Evolutionary conservation across 148 eudicot genomes (phyloP).

Genomic region (Vaccinium macrocarpon): DNA sequence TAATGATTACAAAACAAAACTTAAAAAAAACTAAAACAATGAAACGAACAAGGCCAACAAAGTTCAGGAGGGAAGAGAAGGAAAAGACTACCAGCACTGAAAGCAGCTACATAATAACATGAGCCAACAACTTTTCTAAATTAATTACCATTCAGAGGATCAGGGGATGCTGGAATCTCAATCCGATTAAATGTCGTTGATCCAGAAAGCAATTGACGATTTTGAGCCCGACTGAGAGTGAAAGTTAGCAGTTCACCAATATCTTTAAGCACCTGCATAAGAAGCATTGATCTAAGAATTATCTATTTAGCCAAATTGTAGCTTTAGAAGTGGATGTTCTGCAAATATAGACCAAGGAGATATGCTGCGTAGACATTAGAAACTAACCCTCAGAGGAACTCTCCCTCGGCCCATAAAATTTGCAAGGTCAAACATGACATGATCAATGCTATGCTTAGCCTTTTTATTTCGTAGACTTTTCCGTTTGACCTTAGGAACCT

Average conservation of each 20-base stretch:
- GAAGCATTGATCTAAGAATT: not conserved
- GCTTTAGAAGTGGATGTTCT: not conserved
- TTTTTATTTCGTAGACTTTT: constrained; percentile 39
- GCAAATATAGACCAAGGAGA: not conserved
- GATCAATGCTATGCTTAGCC: constrained; percentile 52
- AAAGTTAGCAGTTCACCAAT: constrained; percentile 61
- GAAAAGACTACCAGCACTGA: not conserved
- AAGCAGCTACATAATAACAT: not conserved
- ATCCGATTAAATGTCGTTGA: constrained; percentile 90
- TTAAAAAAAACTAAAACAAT: too few relatives aligned
- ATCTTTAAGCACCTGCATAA: constrained; percentile 74
- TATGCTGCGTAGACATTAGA: not conserved
- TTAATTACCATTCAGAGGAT: constrained; percentile 77
- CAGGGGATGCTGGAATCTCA: constrained; percentile 62
- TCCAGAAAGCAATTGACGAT: constrained; percentile 76
- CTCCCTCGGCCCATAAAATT: constrained; percentile 67
- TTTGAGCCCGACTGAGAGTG: constrained; percentile 63
- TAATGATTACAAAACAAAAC: too few relatives aligned
- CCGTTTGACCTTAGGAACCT: constrained; percentile 36
- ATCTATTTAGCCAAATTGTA: not conserved
- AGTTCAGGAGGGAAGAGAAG: constrained; percentile 1
- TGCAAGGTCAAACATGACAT: constrained; percentile 66
- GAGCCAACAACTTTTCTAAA: constrained; percentile 6
- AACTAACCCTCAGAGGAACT: constrained; percentile 79
- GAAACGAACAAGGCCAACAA: too few relatives aligned